Conservation (phyloP, 306 rosid genomes). For the Biancaea sappan region DNA sequence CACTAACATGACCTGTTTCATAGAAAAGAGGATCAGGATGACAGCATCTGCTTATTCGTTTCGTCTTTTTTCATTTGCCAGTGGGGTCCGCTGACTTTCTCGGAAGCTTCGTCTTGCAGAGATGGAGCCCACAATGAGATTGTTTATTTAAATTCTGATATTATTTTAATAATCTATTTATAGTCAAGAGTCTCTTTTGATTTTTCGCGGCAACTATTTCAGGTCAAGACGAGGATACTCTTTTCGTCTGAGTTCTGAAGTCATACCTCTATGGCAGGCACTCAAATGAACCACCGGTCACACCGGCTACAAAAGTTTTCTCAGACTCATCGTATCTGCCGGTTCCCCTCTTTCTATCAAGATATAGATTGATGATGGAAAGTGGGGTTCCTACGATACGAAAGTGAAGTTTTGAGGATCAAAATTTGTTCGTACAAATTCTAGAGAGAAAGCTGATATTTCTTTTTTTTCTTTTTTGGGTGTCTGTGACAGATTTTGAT, state of each 20-base stretch:
- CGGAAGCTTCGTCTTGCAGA: too few relatives aligned
- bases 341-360: background rate
- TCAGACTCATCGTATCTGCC: background rate
- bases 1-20: too few relatives aligned
- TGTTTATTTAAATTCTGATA: background rate
- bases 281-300: background rate
- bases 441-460: slow-evolving; percentile 20
- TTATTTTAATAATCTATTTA: background rate
- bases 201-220: background rate
- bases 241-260: background rate
- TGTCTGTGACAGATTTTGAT: slow-evolving; percentile 9
- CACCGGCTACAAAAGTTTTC: background rate
- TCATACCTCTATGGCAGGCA: background rate
- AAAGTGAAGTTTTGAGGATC: slow-evolving; percentile 22
- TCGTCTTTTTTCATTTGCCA: too few relatives aligned
- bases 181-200: background rate
- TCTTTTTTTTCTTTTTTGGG: background rate
- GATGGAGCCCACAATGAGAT: background rate
- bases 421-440: slow-evolving; percentile 23
- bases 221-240: background rate
- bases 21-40: too few relatives aligned
- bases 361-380: background rate
- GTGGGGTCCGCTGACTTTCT: too few relatives aligned
- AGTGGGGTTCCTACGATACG: background rate
- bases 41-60: too few relatives aligned